Evolutionary conservation across 768 basidiomycete species (phyloP).

Genomic region (Auricularia heimuer): DNA sequence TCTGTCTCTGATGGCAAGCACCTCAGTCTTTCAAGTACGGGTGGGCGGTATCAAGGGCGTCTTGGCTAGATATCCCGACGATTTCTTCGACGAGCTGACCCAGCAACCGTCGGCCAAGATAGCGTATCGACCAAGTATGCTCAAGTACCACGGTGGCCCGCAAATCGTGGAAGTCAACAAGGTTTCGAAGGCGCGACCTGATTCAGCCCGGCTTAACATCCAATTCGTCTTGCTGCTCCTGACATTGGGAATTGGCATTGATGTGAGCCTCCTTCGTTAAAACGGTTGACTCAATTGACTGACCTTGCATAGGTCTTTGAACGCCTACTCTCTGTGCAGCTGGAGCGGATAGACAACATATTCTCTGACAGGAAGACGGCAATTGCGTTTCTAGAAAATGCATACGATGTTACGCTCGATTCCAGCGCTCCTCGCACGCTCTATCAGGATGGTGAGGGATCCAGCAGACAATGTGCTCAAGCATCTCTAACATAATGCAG

Average conservation of each 20-base stretch:
- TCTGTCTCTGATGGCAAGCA: neutral
- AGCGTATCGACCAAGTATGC: slow-evolving; percentile 14
- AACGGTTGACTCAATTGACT: neutral
- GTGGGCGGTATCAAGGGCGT: slow-evolving; percentile 16
- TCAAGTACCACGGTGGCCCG: slow-evolving; percentile 14
- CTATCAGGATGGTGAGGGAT: neutral
- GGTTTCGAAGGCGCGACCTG: slow-evolving; percentile 9
- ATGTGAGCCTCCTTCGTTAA: slow-evolving; percentile 2
- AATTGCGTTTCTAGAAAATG: slow-evolving; percentile 10
- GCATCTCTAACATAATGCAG: slow-evolving; percentile 1
- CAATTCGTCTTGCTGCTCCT: slow-evolving; percentile 15
- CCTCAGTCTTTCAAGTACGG: slow-evolving; percentile 13
- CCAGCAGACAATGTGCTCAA: too few relatives aligned
- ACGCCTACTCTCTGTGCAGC: slow-evolving; percentile 10
- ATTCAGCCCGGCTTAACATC: slow-evolving; percentile 13
- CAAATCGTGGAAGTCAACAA: slow-evolving; percentile 11
- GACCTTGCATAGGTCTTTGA: slow-evolving; percentile 9
- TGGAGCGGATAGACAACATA: slow-evolving; percentile 11
- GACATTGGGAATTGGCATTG: slow-evolving; percentile 9
- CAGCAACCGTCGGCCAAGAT: slow-evolving; percentile 12
- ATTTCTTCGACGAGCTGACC: slow-evolving; percentile 6
- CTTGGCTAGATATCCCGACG: slow-evolving; percentile 12
- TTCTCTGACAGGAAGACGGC: slow-evolving; percentile 10
- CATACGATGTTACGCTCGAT: slow-evolving; percentile 12
- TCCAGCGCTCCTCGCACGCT: neutral